phyloP scores from a whole-genome alignment of 1,139 yeast species.

The Taiozyma onychis region DNA sequence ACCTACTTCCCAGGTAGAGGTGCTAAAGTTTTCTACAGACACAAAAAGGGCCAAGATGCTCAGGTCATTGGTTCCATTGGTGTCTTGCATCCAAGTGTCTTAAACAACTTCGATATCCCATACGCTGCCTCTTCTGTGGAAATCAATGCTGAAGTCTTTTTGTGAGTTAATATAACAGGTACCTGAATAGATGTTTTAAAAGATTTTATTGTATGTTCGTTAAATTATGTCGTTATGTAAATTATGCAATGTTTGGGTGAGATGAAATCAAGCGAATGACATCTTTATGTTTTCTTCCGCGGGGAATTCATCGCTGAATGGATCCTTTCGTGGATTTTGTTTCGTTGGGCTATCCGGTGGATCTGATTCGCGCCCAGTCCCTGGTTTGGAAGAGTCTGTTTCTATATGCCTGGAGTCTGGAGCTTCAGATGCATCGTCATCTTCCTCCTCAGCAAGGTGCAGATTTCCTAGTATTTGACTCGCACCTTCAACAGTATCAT shows the following conservation, averaged over 20 bases:
- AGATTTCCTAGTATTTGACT: background rate
- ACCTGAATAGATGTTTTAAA: background rate
- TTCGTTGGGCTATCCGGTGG: background rate
- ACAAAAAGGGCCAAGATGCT: slow-evolving; percentile 48
- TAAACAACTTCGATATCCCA: slow-evolving; percentile 82
- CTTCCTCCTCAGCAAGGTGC: slow-evolving; percentile 9
- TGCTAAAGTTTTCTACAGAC: slow-evolving; percentile 75
- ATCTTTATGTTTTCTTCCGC: slow-evolving; percentile 26
- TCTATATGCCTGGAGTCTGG: background rate
- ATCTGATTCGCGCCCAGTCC: background rate
- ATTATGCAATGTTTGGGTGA: background rate
- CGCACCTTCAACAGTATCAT: slow-evolving; percentile 3
- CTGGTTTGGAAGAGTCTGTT: background rate
- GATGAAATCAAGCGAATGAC: slow-evolving; percentile 19
- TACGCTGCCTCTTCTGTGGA: slow-evolving; percentile 91
- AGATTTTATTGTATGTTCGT: background rate
- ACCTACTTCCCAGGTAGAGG: slow-evolving; percentile 98
- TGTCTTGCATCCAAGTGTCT: slow-evolving; percentile 92
- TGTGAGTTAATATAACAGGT: slow-evolving; percentile 30
- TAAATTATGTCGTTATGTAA: background rate
- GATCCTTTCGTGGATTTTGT: no score
- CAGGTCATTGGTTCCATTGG: slow-evolving; percentile 79
- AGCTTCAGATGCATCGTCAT: slow-evolving; percentile 8
- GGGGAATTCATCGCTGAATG: slow-evolving; percentile 19
- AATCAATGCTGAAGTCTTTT: slow-evolving; percentile 80